A percentile compares a stretch with the other conserved stretches of the same genome.
These are phyloP conservation scores for Thozetella sp. DNA, from an alignment of 495 filamentous ascomycete species.

Conservation along the genomic window DNA sequence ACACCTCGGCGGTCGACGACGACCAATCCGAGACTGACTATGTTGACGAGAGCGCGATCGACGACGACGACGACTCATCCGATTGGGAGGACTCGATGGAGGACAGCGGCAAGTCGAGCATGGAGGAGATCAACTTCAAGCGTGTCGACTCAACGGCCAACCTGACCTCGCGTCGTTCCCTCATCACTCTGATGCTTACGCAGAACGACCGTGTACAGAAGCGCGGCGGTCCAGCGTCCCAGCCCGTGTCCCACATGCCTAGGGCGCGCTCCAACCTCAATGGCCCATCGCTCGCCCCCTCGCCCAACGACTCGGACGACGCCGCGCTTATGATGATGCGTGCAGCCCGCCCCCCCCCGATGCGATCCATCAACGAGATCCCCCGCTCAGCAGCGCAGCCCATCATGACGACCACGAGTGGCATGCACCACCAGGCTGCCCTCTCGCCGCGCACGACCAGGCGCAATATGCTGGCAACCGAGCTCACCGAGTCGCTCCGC, in stretches of 20 bases:
- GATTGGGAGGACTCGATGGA: conserved; percentile 95
- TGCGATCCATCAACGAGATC: conserved; percentile 65
- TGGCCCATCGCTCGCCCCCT: conserved; percentile 71
- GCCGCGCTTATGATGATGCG: conserved; percentile 68
- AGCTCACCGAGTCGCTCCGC: conserved; percentile 60
- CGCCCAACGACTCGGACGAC: conserved; percentile 71
- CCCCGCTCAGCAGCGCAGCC: conserved; percentile 74
- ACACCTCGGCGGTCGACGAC: conserved; percentile 60
- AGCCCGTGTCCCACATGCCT: conserved; percentile 78
- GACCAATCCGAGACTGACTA: conserved; percentile 74
- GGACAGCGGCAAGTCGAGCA: conserved; percentile 78
- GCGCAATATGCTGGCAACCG: conserved; percentile 94
- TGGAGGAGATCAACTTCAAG: conserved; percentile 83
- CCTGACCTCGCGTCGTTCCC: conserved; percentile 80
- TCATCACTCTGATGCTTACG: conserved; percentile 88
- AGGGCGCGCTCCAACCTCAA: conserved; percentile 74
- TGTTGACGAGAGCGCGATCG: conserved; percentile 80
- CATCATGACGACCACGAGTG: conserved; percentile 76
- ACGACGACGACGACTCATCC: conserved; percentile 84
- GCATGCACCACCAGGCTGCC: conserved; percentile 63
- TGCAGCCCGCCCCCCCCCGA: conserved; percentile 35
- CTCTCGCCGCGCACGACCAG: conserved; percentile 90
- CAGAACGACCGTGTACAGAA: conserved; percentile 63
- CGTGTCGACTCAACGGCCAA: conserved; percentile 88
- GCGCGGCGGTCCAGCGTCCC: conserved; percentile 67